Conservation (phyloP, 768 basidiomycete species). For the Hypholoma fasciculare region DNA sequence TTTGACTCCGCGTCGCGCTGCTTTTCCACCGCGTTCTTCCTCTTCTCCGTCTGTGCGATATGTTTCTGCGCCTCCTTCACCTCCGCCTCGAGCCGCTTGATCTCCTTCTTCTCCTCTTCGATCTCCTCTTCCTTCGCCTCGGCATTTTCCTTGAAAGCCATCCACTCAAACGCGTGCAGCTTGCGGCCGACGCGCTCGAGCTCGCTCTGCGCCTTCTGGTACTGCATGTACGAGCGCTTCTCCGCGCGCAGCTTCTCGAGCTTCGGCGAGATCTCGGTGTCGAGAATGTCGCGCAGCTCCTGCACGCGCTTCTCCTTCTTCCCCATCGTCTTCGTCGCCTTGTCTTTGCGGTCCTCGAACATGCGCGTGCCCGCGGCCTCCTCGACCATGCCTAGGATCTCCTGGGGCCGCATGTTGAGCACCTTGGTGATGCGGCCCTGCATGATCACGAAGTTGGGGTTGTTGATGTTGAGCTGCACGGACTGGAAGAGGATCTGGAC, state of each 20-base stretch:
- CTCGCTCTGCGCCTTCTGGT: conserved; percentile 86
- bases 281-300: conserved; percentile 77
- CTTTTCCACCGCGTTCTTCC: conserved; percentile 63
- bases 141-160: conserved; percentile 38
- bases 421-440: conserved; percentile 99
- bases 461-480: conserved; percentile 98
- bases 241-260: conserved; percentile 87
- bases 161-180: conserved; percentile 90
- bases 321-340: conserved; percentile 91
- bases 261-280: conserved; percentile 93
- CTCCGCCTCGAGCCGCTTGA: conserved; percentile 25
- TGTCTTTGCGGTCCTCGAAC: conserved; percentile 99
- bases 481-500: conserved; percentile 94
- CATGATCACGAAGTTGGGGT: conserved; percentile 99
- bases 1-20: conserved; percentile 84
- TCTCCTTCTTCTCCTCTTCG: conserved; percentile 46
- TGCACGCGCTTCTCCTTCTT: conserved; percentile 97
- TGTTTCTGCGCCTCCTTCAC: conserved; percentile 46
- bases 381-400: conserved; percentile 98
- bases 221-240: conserved; percentile 86
- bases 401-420: conserved; percentile 97
- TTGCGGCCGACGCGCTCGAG: conserved; percentile 83
- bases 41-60: conserved; percentile 66
- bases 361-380: conserved; percentile 98
- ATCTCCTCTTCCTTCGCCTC: conserved; percentile 59